Base-by-base conservation (phyloP, 1,284 basidiomycete species). In the Boletellus dicymbophilus region DNA sequence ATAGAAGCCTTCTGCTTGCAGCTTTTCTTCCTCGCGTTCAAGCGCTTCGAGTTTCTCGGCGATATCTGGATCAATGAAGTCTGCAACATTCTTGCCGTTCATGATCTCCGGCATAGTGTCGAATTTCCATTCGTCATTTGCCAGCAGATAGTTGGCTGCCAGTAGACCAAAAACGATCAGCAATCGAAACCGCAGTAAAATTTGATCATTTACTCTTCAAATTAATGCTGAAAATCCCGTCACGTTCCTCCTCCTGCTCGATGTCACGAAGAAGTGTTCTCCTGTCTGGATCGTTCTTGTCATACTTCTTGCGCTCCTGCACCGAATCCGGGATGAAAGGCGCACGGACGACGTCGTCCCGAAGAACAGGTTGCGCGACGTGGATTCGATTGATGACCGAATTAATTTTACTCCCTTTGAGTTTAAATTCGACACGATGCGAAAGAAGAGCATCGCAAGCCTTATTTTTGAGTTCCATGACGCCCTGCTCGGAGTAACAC, bases 11-110 rank as follows among this genome's bases (percentile, higher is more conserved):
- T 98, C 93, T 2, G 87, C 88, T 68, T 95, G 82, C 25, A 99
- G 80, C 63, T 83, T 85, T 73, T 98, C 96, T 72, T 99, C 96
- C 69, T 99, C 96, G 33, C 91, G 84, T 75, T 99, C 97, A 47
- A 99, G 84, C 11, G 94, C 96, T 67, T 98, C 96, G 51, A 99
- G 85, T 73, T 93, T 95, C 72, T 95, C 94, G 36, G 86, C 85
- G 58, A 99, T 99, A 66, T 99, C 97, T n/a, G 95, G 91, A 70
- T 99, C 97, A 72, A 99, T 91, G 62, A 99, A 99, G 79, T 99
- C 96, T 34, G 95, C 95, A 49, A 99, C 77, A 75, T 99, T 99
- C 83, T 98, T 98, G 73, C 96, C 97, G 58, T 98, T 85, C 84
- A 93, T 85, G 65, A 99, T 91, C 73, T 99, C 97, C 25, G 96